Conservation (phyloP, 495 filamentous ascomycete genomes). For the Tirmania nivea region DNA sequence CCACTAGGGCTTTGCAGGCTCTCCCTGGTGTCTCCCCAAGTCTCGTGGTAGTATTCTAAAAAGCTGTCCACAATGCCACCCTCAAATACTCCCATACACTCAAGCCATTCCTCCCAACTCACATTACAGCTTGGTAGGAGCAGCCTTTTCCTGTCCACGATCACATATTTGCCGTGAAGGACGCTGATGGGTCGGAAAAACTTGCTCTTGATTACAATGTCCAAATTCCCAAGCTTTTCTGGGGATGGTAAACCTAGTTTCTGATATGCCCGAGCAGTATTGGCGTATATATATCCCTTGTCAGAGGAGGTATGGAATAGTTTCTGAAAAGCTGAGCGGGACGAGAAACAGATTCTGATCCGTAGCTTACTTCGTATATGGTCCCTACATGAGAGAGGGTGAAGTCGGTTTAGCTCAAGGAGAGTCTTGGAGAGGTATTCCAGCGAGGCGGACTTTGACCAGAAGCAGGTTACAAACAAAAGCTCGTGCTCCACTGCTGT, state of each 20-base stretch:
- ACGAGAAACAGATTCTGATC: constrained; percentile 44
- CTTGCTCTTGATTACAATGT: constrained; percentile 43
- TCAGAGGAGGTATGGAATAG: constrained; percentile 38
- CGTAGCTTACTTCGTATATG: constrained; percentile 21
- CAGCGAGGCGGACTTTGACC: constrained; percentile 38
- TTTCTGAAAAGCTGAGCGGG: constrained; percentile 42
- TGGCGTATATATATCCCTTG: constrained; percentile 33
- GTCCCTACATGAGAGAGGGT: not conserved
- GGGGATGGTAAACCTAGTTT: constrained; percentile 37
- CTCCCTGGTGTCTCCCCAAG: constrained; percentile 27
- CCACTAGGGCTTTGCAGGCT: not conserved
- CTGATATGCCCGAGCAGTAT: not conserved
- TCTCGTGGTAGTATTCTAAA: constrained; percentile 33
- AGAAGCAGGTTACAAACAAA: constrained; percentile 58
- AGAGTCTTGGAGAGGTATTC: constrained; percentile 29
- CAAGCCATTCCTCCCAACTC: constrained; percentile 56
- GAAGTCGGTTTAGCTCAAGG: constrained; percentile 26
- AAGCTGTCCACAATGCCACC: constrained; percentile 35
- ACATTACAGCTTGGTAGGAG: constrained; percentile 51
- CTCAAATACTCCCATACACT: constrained; percentile 39
- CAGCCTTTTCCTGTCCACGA: constrained; percentile 39
- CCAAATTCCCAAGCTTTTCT: constrained; percentile 32
- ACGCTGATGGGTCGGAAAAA: constrained; percentile 55
- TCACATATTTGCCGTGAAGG: constrained; percentile 55
- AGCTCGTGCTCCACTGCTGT: constrained; percentile 39